Evolutionary conservation across 1,284 basidiomycete species (phyloP).

Genomic region (Puccinia triticina): DNA sequence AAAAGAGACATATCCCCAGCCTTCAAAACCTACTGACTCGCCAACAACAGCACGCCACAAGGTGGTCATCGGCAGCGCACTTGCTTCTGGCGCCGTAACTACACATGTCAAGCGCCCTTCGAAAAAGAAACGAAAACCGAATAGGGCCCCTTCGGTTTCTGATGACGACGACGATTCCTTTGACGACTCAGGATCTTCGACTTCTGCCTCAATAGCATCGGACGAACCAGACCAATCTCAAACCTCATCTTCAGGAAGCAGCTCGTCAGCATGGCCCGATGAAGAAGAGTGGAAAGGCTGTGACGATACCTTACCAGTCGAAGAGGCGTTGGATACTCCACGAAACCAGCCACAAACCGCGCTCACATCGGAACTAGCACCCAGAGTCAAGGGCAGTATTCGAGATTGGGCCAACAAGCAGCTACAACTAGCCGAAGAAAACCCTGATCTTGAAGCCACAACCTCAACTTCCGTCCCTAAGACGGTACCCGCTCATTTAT

Average conservation of each 20-base stretch:
- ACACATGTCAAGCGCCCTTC: conserved; percentile 7
- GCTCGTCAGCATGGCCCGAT: conserved; percentile 12
- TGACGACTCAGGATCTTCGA: conserved; percentile 22
- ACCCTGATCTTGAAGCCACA: background rate
- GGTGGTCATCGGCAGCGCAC: conserved; percentile 16
- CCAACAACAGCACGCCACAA: background rate
- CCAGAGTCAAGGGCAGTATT: conserved; percentile 49
- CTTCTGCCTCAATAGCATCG: conserved; percentile 2
- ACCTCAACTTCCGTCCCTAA: background rate
- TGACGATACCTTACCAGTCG: conserved; percentile 9
- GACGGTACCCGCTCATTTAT: too few species aligned
- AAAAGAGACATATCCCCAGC: background rate
- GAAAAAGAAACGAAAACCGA: conserved; percentile 20
- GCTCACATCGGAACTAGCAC: background rate
- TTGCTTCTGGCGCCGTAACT: conserved; percentile 29
- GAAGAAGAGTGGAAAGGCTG: conserved; percentile 50
- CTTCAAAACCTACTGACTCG: conserved; percentile 1
- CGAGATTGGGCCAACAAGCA: conserved; percentile 52
- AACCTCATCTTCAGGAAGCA: background rate
- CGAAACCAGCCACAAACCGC: background rate
- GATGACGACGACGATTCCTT: conserved; percentile 14
- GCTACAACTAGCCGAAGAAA: conserved; percentile 29
- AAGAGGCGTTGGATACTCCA: background rate
- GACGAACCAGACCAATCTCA: background rate
- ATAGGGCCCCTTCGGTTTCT: background rate